Evolutionary conservation across 345 rosid species (phyloP).

Genomic region (Acer negundo): DNA sequence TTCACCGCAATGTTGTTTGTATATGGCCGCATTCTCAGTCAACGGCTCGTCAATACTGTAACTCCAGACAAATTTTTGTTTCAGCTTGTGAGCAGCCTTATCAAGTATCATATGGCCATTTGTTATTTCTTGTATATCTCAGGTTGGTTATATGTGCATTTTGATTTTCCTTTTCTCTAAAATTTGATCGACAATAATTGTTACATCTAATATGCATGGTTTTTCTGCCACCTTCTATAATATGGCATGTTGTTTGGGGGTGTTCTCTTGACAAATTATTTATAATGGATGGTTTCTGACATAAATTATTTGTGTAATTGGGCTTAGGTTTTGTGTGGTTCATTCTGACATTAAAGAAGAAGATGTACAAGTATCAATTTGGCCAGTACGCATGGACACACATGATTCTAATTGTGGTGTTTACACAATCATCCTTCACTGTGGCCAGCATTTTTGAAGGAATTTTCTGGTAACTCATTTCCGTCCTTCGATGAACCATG

Average conservation of each 20-base stretch:
- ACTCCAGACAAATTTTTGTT: slow-evolving; percentile 78
- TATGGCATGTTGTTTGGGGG: not conserved
- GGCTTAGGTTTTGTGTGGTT: slow-evolving; percentile 95
- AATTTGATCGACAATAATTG: slow-evolving; percentile 3
- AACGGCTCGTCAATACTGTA: slow-evolving; percentile 85
- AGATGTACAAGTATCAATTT: slow-evolving; percentile 99
- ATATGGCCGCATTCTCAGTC: slow-evolving; percentile 94
- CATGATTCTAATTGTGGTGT: slow-evolving; percentile 96
- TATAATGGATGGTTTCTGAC: slow-evolving; percentile 1
- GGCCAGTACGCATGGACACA: slow-evolving; percentile 99
- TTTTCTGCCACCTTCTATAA: no score
- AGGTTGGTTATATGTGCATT: slow-evolving; percentile 48
- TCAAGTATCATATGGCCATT: slow-evolving; percentile 91
- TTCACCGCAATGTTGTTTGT: slow-evolving; percentile 96
- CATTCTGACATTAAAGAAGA: slow-evolving; percentile 92
- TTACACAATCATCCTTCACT: slow-evolving; percentile 94
- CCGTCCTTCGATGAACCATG: not conserved
- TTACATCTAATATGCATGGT: not conserved
- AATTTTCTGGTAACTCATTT: slow-evolving; percentile 73
- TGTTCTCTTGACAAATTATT: not conserved
- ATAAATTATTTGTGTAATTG: not conserved
- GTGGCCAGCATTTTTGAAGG: slow-evolving; percentile 99
- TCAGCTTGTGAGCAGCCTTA: slow-evolving; percentile 71
- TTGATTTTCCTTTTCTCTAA: not conserved
- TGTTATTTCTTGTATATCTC: slow-evolving; percentile 88